Conservation (phyloP, 768 basidiomycete genomes). For the Chlorophyllum brunneum region DNA sequence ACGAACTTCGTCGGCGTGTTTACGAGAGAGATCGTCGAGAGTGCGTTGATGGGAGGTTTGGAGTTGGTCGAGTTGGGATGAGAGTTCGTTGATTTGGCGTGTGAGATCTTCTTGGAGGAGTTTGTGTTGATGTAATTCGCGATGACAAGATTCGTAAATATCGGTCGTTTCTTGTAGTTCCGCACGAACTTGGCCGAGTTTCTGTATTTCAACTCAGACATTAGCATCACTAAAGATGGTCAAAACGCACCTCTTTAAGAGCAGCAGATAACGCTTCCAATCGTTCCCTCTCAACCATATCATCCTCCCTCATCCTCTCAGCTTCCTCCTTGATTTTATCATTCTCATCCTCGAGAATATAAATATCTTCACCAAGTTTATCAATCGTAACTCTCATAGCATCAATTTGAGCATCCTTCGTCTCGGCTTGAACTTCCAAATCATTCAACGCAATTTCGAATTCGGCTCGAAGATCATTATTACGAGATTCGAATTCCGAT, state of each 20-base stretch:
- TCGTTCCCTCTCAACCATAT: conserved; percentile 62
- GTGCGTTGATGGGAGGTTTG: conserved; percentile 48
- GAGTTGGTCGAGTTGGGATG: conserved; percentile 58
- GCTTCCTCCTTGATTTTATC: conserved; percentile 16
- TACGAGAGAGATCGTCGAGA: conserved; percentile 54
- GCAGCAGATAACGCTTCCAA: conserved; percentile 63
- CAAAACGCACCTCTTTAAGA: conserved; percentile 69
- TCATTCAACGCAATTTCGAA: conserved; percentile 74
- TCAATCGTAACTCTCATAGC: conserved; percentile 74
- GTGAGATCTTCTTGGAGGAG: conserved; percentile 77
- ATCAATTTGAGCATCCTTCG: conserved; percentile 77
- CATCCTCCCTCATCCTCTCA: conserved; percentile 57
- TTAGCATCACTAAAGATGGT: not conserved
- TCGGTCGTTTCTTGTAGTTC: conserved; percentile 65
- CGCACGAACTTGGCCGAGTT: conserved; percentile 59
- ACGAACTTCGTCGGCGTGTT: conserved; percentile 59
- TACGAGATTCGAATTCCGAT: conserved; percentile 70
- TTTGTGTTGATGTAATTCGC: conserved; percentile 65
- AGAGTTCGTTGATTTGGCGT: conserved; percentile 67
- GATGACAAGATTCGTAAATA: conserved; percentile 57
- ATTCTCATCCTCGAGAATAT: conserved; percentile 82
- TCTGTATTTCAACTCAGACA: conserved; percentile 38
- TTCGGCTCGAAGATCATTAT: conserved; percentile 65
- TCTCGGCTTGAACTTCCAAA: conserved; percentile 72
- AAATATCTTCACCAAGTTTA: conserved; percentile 75